Evolutionary conservation across 2,329 filamentous ascomycete genomes (phyloP), one percentile per base, ranked within the genome.

Genomic region (Dichotomopilus funicola): DNA sequence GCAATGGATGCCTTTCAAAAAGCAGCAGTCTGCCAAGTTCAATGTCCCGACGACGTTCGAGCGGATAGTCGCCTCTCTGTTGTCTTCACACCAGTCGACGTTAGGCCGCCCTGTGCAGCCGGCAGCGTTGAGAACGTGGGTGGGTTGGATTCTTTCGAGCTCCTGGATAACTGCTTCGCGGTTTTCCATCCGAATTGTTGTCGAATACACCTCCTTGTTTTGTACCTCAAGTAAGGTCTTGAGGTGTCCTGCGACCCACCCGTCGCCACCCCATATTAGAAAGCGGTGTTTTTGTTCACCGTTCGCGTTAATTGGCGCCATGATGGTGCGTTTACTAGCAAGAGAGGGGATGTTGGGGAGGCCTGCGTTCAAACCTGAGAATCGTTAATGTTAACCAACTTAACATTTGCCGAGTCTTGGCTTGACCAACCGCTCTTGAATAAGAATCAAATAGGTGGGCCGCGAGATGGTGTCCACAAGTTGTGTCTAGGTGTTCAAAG

Each of bases 71-170:
- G 80, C 79, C 68, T 84, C 79, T 71, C 81, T 85, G 73, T 87
- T 79, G 65, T 85, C 81, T 71, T 88, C 85, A 64, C 84, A 87
- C 83, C 83, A 86, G 70, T 87, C 84, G 67, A 86, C 82, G 61
- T 87, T 87, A 59, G 83, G 83, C 31, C 82, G 76, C 49, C 85
- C 84, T 3, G 83, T 87, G 66, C 78, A 82, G 58, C 83, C 84
- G 48, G 84, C 84, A 58, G 78, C 81, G 69, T 86, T 86, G 50
- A 87, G 71, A 54, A 87, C 82, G 65, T 86, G 82, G 3, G 82
- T 86, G 27, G 84, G 85, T 69, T 80, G 79, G 67, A 83, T 71
- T 50, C 72, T 73, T 49, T 82, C 75, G 33, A 87, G 74, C 66
- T 81, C 78, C 46, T 73, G 71, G 52, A 79, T 67, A 54, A 86